Evolutionary conservation across 2,329 filamentous ascomycete species (phyloP), one percentile per base, ranked within the genome.

Genomic region (Trichophyton benhamiae): DNA sequence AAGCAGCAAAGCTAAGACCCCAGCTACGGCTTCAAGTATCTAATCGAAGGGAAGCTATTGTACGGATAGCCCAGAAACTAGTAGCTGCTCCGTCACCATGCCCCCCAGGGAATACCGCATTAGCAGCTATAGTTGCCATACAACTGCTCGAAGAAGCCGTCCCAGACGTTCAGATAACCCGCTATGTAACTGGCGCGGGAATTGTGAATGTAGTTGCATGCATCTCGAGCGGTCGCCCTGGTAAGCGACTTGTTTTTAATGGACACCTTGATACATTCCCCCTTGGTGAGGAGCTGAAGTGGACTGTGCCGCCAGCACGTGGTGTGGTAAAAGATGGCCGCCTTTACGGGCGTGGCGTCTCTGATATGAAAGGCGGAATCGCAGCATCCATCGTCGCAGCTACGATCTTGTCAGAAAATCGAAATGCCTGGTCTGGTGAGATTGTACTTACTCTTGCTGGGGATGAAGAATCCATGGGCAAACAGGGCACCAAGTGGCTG

Each of bases 361-460:
- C 41, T 41, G 62, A 64, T 48, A 64, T 62, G 62, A 64, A 64
- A 61, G 62, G 57, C 53, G 62, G 60, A 3, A 58, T 64, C 41
- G 62, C 60, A 1, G 60, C 62, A 8, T 62, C 62, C 7, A 62
- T 62, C 42, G 59, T 57, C 1, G 62, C 62, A 15, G 60, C 58
- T n/a, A 60, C 46, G 13, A 20, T 64, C 3, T 44, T 64, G 4
- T 60, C 62, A 2, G 60, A 60, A 36, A 52, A 64, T 20, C 60
- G 57, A 33, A 53, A 62, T 17, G 22, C 62, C 15, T 64, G 62
- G 62, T 59, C 52, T 15, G 62, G 62, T 8, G 62, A 64, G 36
- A 60, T 64, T 25, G 60, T 64, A 27, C 15, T 64, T 25, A 60
- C 58, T 36, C 60, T 64, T 3, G 62, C 62, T 9, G 62, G 62